Base-by-base conservation (phyloP, 2,329 filamentous ascomycete species). In the Cercospora berteroae region DNA sequence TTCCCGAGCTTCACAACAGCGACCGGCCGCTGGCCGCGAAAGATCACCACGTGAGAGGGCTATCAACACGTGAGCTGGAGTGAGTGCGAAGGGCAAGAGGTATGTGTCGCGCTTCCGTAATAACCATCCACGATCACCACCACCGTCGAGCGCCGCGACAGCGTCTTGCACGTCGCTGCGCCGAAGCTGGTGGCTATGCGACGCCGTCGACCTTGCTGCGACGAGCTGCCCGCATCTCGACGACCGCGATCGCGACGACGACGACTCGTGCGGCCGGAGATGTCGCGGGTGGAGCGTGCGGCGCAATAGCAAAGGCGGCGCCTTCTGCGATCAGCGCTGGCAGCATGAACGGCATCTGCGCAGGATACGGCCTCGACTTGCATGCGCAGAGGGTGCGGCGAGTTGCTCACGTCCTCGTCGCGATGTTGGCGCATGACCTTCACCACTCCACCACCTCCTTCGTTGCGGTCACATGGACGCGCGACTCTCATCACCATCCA, bases 381-480 rank as follows among this genome's bases (percentile, higher is more conserved):
- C 59, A 23, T 61, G 59, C 59, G 31, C 16, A 62, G 18, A 62
- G 42, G 60, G 20, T 33, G 60, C 60, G 16, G 42, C 23, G 31
- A n/a, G 36, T 50, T 62, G 60, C 60, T 44, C 44, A 25, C 25
- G 60, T 31, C 16, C 60, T 62, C 31, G 27, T 62, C 39, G 25
- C 42, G 20, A 27, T 62, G 60, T 33, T 52, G 42, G 36, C 60
- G 60, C 60, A 62, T 62, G 60, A 62, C 60, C 60, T 31, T 5
- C 39, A 31, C 12, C 33, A 42, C 44, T 23, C 44, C 44, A 57
- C 52, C 52, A 57, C 52, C 52, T 27, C 16, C 52, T 29, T 44
- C 39, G 29, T 31, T 42, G 18, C 44, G 44, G 36, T 66, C 64
- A 66, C 64, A 66, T 66, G 64, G 44, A 33, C 65, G 50, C 65